Evolutionary conservation across 106 monocot genomes (phyloP).

Genomic region (Dioscorea zingiberensis): DNA sequence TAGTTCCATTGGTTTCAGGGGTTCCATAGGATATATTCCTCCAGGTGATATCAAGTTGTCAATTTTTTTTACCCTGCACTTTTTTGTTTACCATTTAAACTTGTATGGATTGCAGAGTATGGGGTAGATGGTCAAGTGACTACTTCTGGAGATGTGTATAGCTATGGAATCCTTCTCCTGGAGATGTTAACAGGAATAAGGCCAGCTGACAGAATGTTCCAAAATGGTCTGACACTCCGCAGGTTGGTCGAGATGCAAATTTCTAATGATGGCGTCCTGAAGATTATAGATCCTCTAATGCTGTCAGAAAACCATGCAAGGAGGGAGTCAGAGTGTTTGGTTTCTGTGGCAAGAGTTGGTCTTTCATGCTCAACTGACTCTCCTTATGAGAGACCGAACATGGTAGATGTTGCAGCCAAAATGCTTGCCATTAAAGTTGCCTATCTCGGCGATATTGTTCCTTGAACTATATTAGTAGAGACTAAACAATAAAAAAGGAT

Average conservation of each 20-base stretch:
- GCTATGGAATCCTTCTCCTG: constrained; percentile 28
- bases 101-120: constrained; percentile 19
- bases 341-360: neutral
- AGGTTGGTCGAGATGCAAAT: constrained; percentile 8
- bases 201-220: constrained; percentile 11
- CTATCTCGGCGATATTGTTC: too few species aligned
- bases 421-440: too few species aligned
- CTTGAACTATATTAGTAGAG: neutral
- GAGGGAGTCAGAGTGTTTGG: too few species aligned
- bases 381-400: neutral
- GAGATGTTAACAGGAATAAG: constrained; percentile 27
- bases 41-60: constrained; percentile 37
- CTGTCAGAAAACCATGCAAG: neutral
- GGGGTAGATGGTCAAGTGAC: constrained; percentile 10
- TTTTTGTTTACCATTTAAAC: too few species aligned
- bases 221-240: constrained; percentile 12
- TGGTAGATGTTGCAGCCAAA: neutral
- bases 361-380: neutral
- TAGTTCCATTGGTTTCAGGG: constrained; percentile 28
- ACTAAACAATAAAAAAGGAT: neutral
- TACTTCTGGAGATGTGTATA: constrained; percentile 22
- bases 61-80: too few species aligned
- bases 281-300: constrained; percentile 24
- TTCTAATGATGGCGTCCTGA: constrained; percentile 7
- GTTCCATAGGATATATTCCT: constrained; percentile 70